phyloP scores from a whole-genome alignment of 225 moss, liverwort and hornwort species.

The Bryoerythrophyllum caledonicum region DNA sequence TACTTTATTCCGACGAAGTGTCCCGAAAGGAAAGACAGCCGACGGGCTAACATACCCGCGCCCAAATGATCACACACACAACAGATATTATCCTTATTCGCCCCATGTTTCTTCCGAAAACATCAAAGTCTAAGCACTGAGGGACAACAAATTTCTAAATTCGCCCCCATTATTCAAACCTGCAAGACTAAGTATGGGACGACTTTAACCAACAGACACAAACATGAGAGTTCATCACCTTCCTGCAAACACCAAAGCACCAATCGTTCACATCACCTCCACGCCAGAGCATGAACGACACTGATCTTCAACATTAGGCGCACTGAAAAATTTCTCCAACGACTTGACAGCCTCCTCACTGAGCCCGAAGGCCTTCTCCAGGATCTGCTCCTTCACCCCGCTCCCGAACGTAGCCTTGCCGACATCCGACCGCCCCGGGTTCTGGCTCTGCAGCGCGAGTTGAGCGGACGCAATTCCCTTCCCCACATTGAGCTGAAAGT shows the following conservation, averaged over 20 bases:
- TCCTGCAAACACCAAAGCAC: background rate
- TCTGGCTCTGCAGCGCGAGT: slow-evolving; percentile 37
- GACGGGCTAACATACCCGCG: background rate
- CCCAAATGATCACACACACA: background rate
- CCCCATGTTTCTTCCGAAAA: background rate
- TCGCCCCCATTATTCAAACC: too few relatives aligned
- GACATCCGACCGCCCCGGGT: slow-evolving; percentile 27
- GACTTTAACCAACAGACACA: too few relatives aligned
- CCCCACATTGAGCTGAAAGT: slow-evolving; percentile 49
- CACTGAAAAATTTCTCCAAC: slow-evolving; percentile 25
- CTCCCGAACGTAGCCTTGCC: slow-evolving; percentile 13
- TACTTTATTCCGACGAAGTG: background rate
- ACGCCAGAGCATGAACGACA: background rate
- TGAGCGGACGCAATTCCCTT: background rate
- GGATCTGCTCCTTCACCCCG: slow-evolving; percentile 26
- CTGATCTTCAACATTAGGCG: background rate
- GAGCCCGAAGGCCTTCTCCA: slow-evolving; percentile 40
- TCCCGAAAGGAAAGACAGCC: background rate
- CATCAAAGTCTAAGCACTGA: background rate
- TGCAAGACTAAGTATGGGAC: too few relatives aligned
- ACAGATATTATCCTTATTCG: background rate
- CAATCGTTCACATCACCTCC: background rate
- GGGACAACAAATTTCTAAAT: background rate
- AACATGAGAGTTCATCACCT: background rate
- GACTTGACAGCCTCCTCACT: background rate